These are phyloP conservation scores for Gaeumannomyces sp. DNA, from an alignment of 2,329 filamentous ascomycete species.

Conservation along the genomic window DNA sequence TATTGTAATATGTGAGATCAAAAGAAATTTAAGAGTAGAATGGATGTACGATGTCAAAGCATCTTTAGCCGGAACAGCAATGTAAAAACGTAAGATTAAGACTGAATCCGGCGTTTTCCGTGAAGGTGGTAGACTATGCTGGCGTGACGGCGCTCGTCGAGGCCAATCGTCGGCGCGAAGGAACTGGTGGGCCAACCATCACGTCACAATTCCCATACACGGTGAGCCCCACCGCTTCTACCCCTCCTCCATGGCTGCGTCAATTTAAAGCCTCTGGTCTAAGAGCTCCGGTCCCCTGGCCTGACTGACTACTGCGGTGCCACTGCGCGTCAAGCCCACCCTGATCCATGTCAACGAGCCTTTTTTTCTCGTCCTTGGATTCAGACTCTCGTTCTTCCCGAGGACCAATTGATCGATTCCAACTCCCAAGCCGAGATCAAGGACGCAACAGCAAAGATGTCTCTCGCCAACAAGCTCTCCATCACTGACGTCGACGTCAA, in stretches of 20 bases:
- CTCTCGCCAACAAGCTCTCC: slow-evolving; percentile 96
- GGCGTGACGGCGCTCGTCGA: not conserved
- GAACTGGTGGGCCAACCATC: slow-evolving; percentile 9
- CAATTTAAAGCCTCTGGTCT: slow-evolving; percentile 7
- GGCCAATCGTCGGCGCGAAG: not conserved
- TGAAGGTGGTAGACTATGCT: not conserved
- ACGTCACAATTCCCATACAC: slow-evolving; percentile 15
- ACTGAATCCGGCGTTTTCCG: not conserved
- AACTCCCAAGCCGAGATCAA: slow-evolving; percentile 13
- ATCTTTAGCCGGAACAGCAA: too few relatives aligned
- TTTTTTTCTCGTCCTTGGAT: not conserved
- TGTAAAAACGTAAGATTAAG: not conserved
- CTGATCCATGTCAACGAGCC: not conserved
- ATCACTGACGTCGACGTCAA: slow-evolving; percentile 96
- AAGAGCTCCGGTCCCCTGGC: not conserved
- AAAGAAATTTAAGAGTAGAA: too few relatives aligned
- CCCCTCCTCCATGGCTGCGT: slow-evolving; percentile 6
- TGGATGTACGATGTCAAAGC: too few relatives aligned
- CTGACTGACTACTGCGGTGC: not conserved
- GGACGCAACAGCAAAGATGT: slow-evolving; percentile 56
- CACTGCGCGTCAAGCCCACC: not conserved
- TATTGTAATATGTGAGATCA: too few relatives aligned
- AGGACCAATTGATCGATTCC: slow-evolving; percentile 14
- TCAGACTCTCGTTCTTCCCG: not conserved
- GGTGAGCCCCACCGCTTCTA: slow-evolving; percentile 7